phyloP scores from a whole-genome alignment of 805 yeast genomes.

The Wickerhamiella brachini region DNA sequence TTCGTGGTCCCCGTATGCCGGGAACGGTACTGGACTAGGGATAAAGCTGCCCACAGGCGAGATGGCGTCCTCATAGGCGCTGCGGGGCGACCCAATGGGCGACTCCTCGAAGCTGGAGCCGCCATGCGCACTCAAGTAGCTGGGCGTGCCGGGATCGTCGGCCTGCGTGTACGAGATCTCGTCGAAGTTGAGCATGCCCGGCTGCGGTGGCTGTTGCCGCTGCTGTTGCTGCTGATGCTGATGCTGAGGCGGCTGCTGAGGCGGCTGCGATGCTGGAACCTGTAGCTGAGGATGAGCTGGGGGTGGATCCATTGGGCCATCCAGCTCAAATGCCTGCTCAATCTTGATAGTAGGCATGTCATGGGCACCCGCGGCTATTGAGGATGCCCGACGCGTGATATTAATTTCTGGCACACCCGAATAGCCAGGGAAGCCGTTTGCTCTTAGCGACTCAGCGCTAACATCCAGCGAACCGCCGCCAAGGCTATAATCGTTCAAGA shows the following conservation, averaged over 20 bases:
- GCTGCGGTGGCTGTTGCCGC: neutral
- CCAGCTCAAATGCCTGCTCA: neutral
- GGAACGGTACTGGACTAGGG: neutral
- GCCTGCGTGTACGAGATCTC: neutral
- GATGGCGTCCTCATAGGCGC: neutral
- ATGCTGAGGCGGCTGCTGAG: neutral
- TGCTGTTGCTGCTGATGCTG: too few relatives aligned
- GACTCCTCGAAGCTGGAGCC: neutral
- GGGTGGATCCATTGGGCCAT: neutral
- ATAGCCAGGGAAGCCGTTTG: neutral
- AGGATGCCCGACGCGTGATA: neutral
- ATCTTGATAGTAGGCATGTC: neutral
- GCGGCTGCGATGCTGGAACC: neutral
- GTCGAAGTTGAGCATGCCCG: neutral
- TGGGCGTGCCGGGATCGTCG: neutral
- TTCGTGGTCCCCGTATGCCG: neutral
- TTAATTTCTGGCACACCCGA: neutral
- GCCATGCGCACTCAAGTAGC: neutral
- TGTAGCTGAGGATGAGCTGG: neutral
- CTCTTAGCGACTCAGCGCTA: neutral
- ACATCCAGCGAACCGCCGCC: neutral
- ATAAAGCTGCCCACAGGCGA: neutral
- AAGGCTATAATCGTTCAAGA: neutral
- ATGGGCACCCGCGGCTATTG: neutral
- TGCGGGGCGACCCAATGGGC: neutral